Percentiles rank a stretch among this genome's conserved stretches.
Evolutionary conservation across 192 early-diverging fungal species (phyloP).

Genomic region (Podila minutissima): DNA sequence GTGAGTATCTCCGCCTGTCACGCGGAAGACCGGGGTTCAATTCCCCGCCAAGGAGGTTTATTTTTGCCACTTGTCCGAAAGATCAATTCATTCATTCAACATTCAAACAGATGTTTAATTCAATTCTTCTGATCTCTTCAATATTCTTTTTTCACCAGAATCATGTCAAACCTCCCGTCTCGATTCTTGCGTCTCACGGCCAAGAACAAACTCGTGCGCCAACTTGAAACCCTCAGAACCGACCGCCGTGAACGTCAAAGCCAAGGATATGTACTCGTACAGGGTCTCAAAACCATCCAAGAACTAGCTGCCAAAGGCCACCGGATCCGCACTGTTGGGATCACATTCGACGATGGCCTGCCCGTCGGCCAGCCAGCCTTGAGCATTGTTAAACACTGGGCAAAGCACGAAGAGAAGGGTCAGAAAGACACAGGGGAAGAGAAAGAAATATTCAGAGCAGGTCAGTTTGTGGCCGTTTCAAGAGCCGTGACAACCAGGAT

Average conservation of each 20-base stretch:
- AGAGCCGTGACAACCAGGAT: conserved; percentile 52
- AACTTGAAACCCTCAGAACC: conserved; percentile 31
- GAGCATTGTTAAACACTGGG: conserved; percentile 11
- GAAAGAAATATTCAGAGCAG: conserved; percentile 26
- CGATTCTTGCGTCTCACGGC: conserved; percentile 29
- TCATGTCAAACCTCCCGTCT: conserved; percentile 6
- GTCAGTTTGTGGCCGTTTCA: conserved; percentile 53
- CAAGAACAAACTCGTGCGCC: conserved; percentile 22
- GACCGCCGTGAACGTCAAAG: conserved; percentile 24
- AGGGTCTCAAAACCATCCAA: conserved; percentile 45
- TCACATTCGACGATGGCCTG: conserved; percentile 34
- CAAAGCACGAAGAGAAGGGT: not conserved
- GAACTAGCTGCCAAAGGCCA: conserved; percentile 30
- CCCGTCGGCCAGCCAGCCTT: conserved; percentile 29
- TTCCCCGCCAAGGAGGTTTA: conserved; percentile 13
- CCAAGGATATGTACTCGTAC: conserved; percentile 32
- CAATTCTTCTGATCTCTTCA: too few relatives aligned
- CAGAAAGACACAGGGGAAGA: not conserved
- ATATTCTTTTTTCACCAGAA: too few relatives aligned
- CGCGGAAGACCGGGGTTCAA: conserved; percentile 25
- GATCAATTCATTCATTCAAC: too few relatives aligned
- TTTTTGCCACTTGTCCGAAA: not conserved
- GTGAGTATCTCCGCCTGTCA: conserved; percentile 20
- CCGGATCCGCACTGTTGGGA: conserved; percentile 34
- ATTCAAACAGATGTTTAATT: too few relatives aligned